Evolutionary conservation across 371 early-diverging fungal species (phyloP), one percentile per base, ranked within the genome.

Genomic region (Mucor lusitanicus): DNA sequence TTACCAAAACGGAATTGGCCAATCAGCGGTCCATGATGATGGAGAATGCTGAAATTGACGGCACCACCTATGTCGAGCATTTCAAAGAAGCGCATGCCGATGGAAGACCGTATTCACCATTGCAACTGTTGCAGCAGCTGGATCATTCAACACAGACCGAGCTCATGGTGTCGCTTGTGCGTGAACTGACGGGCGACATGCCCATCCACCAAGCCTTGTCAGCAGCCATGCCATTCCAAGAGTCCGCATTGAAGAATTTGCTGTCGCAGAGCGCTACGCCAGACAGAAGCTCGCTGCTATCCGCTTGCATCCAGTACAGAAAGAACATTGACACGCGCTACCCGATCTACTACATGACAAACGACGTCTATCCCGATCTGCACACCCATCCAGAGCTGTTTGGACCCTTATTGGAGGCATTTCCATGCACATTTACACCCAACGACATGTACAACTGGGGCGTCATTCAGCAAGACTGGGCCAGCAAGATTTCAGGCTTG

Each of bases 131-230:
- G 13, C 27, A 67, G 3, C 57, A 65, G 39, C 19, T 75, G 53
- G 48, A 42, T 13, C 28, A 21, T 7, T 9, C 8, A 5, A 61
- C 48, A 11, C 63, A 56, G 28, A 42, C 35, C 3, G 64, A 65
- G 19, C 40, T 76, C 32, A 71, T 73, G 71, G 44, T 32, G 12
- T 59, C 67, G 13, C 33, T 71, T 4, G 64, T 71, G 17, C 46
- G 75, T n/a, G 75, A 78, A 48, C 39, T 78, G 3, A 21, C 59
- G 3, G 72, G 75, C 21, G 72, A 72, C 30, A 71, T 78, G 63
- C 75, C 78, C 3, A 78, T 78, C 56, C 63, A 70, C 35, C 78
- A 72, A 44, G 75, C 73, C 1, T 56, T 78, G 12, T 67, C 73
- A 23, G 72, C 68, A 15, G 75, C 71, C 8, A 39, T 75, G 55